These are phyloP conservation scores for Tuber melanosporum DNA, from an alignment of 495 filamentous ascomycete species.

Conservation along the genomic window DNA sequence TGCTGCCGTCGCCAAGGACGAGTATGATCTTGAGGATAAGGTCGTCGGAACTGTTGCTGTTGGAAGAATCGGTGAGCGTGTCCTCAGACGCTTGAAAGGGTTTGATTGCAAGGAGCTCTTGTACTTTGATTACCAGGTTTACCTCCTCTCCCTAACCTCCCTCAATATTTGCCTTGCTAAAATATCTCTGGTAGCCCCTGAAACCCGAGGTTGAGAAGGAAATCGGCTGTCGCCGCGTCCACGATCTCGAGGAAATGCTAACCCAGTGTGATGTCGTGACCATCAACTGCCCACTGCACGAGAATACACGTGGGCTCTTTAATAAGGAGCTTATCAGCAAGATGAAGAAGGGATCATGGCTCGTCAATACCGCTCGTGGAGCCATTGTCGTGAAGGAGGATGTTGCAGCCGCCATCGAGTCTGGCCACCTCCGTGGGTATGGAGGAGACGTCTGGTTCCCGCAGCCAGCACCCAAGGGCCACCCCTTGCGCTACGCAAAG, in stretches of 20 bases:
- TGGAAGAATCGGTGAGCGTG: conserved; percentile 96
- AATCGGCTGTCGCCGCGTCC: conserved; percentile 88
- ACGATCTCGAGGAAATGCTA: conserved; percentile 86
- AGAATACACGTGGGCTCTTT: conserved; percentile 92
- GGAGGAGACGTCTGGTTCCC: conserved; percentile 74
- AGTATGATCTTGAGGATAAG: conserved; percentile 95
- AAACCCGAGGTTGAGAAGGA: conserved; percentile 81
- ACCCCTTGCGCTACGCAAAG: conserved; percentile 85
- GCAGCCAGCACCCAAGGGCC: conserved; percentile 91
- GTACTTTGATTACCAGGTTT: conserved; percentile 95
- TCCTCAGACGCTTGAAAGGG: conserved; percentile 84
- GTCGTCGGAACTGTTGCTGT: conserved; percentile 96
- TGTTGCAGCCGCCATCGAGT: conserved; percentile 86
- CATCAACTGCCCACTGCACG: conserved; percentile 98
- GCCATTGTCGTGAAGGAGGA: conserved; percentile 99
- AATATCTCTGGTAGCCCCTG: conserved; percentile 51
- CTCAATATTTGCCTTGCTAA: conserved; percentile 7
- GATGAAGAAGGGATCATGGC: conserved; percentile 97
- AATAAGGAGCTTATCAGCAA: conserved; percentile 99
- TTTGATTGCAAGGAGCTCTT: conserved; percentile 99
- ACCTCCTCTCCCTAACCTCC: not conserved
- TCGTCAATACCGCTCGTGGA: conserved; percentile 96
- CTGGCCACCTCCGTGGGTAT: conserved; percentile 91
- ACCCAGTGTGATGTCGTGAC: conserved; percentile 96
- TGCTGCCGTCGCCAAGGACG: conserved; percentile 90